Conservation (phyloP, 2,329 filamentous ascomycete species). For the Claviceps humidiphila region DNA sequence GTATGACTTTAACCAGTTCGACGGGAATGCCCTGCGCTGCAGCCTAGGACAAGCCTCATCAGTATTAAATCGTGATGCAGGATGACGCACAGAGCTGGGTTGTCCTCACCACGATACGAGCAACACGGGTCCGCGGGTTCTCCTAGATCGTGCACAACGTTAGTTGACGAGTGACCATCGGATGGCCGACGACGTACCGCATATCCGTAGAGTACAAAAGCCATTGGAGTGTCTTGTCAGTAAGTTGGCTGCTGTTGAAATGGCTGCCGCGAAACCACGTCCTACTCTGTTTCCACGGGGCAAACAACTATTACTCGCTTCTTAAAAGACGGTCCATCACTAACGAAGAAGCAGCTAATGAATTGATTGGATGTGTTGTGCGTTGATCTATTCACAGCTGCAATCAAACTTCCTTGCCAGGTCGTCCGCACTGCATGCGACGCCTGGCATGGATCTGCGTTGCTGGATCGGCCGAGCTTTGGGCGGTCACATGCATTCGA, state of each 20-base stretch:
- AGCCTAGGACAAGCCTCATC: background rate
- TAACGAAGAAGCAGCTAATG: background rate
- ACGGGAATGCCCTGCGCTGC: background rate
- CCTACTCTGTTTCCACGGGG: background rate
- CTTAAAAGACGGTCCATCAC: background rate
- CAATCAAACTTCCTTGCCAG: background rate
- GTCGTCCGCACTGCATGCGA: background rate
- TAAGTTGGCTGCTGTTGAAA: too few species aligned
- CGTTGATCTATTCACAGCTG: background rate
- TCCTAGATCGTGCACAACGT: background rate
- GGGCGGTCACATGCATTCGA: background rate
- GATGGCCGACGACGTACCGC: background rate
- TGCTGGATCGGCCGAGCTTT: background rate
- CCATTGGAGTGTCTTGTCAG: background rate
- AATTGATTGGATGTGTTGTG: background rate
- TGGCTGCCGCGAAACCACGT: background rate
- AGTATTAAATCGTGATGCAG: background rate
- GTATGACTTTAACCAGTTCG: background rate
- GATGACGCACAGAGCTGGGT: background rate
- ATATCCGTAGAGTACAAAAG: background rate
- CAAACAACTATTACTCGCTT: too few species aligned
- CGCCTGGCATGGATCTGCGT: background rate
- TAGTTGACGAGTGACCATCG: background rate
- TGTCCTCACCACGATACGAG: background rate
- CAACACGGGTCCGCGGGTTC: background rate